phyloP scores from a whole-genome alignment of 768 basidiomycete genomes.

The Strobilomyces confusus region DNA sequence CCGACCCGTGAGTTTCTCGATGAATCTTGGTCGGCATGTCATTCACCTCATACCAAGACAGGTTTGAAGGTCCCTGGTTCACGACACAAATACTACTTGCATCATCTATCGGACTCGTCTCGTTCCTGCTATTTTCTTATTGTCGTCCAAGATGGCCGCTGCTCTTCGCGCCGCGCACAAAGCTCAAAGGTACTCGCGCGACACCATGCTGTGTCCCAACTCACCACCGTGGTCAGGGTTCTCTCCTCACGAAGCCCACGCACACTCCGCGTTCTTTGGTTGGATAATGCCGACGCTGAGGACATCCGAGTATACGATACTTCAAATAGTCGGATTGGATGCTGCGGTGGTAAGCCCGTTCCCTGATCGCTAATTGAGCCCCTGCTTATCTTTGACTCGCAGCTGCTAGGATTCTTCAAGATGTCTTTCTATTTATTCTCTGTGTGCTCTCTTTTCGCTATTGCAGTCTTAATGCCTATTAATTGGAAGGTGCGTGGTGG shows the following conservation, averaged over 20 bases:
- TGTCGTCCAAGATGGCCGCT: slow-evolving; percentile 85
- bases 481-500: slow-evolving; percentile 74
- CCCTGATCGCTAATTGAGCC: not conserved
- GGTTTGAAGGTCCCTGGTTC: slow-evolving; percentile 94
- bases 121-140: slow-evolving; percentile 87
- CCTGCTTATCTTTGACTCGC: slow-evolving; percentile 5
- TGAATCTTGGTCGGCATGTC: not conserved
- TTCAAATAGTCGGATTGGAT: slow-evolving; percentile 96
- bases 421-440: slow-evolving; percentile 92
- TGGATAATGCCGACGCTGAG: slow-evolving; percentile 93
- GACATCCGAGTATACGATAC: slow-evolving; percentile 87
- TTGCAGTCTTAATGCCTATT: slow-evolving; percentile 87
- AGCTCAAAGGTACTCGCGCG: slow-evolving; percentile 72
- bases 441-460: slow-evolving; percentile 76
- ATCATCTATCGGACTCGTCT: slow-evolving; percentile 65
- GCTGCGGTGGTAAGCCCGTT: slow-evolving; percentile 79
- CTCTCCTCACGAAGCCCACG: slow-evolving; percentile 90
- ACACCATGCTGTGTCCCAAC: not conserved
- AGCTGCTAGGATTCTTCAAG: slow-evolving; percentile 95
- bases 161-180: slow-evolving; percentile 88
- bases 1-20: slow-evolving; percentile 49
- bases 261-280: slow-evolving; percentile 83
- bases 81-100: slow-evolving; percentile 85
- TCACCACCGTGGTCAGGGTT: slow-evolving; percentile 54
- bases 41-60: slow-evolving; percentile 41